These are phyloP conservation scores for Rubia tinctorum DNA, from an alignment of 305 asterid genomes.

Conservation along the genomic window DNA sequence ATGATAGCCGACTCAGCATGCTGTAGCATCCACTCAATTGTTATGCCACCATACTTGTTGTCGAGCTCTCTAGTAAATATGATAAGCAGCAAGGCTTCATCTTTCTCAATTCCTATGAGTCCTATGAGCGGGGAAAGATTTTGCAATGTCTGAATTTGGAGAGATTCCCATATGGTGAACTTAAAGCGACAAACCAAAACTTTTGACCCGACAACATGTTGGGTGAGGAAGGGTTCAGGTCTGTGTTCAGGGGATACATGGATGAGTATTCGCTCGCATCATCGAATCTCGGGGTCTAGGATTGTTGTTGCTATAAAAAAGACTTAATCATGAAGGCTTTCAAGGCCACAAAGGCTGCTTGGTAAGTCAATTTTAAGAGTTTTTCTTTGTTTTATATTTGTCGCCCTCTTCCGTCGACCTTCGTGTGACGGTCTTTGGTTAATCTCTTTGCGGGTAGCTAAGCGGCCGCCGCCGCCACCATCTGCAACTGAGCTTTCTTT, in stretches of 20 bases:
- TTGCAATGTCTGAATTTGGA: constrained; percentile 72
- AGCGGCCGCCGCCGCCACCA: constrained; percentile 7
- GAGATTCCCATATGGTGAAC: constrained; percentile 60
- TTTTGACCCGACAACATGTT: constrained; percentile 70
- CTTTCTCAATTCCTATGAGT: constrained; percentile 52
- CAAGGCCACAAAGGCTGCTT: constrained; percentile 98
- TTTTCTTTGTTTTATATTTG: constrained; percentile 50
- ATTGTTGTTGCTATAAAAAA: constrained; percentile 71
- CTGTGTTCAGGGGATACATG: constrained; percentile 83
- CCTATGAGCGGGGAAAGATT: constrained; percentile 77
- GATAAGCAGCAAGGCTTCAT: constrained; percentile 37
- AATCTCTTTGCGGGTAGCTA: constrained; percentile 41
- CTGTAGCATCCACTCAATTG: constrained; percentile 31
- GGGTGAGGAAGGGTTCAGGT: constrained; percentile 87
- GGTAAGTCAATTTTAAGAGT: constrained; percentile 41
- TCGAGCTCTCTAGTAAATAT: too few species aligned
- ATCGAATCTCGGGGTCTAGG: constrained; percentile 69
- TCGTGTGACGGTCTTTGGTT: constrained; percentile 81
- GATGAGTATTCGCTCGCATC: constrained; percentile 82
- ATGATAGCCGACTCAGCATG: constrained; percentile 88
- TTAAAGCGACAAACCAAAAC: constrained; percentile 66
- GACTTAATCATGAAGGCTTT: constrained; percentile 78
- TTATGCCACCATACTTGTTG: too few species aligned
- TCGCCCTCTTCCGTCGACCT: constrained; percentile 76
- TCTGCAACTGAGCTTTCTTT: constrained; percentile 29